A percentile compares a stretch with the other conserved stretches of the same genome.
These are phyloP conservation scores for Kluyveromyces sp. DNA, from an alignment of 1,139 yeast species.

Conservation along the genomic window DNA sequence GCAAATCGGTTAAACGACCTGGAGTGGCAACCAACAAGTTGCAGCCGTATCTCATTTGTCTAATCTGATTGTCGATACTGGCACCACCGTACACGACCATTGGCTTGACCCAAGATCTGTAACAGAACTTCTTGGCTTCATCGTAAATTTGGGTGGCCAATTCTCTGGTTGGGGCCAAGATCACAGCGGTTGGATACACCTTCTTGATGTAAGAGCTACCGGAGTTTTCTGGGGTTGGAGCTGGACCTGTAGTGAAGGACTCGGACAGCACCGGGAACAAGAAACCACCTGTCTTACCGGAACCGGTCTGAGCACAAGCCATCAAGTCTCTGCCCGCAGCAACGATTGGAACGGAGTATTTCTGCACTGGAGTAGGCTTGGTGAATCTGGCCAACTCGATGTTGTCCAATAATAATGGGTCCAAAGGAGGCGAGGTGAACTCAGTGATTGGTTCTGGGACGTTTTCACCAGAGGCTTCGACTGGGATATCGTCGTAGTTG, in stretches of 20 bases:
- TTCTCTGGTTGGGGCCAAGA: conserved; percentile 98
- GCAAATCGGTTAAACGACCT: conserved; percentile 93
- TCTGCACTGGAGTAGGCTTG: conserved; percentile 97
- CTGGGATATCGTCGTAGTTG: conserved; percentile 97
- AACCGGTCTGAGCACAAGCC: conserved; percentile 99
- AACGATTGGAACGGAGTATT: conserved; percentile 95
- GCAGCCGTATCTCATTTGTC: conserved; percentile 89
- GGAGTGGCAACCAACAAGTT: conserved; percentile 97
- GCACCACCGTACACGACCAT: conserved; percentile 99
- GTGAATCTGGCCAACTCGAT: conserved; percentile 82
- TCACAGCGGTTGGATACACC: conserved; percentile 90
- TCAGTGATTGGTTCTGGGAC: conserved; percentile 90
- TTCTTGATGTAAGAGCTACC: conserved; percentile 56
- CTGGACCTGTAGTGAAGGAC: conserved; percentile 85
- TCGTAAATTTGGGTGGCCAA: conserved; percentile 94
- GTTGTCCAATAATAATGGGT: conserved; percentile 77
- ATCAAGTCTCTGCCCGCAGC: conserved; percentile 93
- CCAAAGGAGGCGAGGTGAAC: conserved; percentile 91
- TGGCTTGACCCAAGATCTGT: conserved; percentile 98
- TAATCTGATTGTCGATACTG: conserved; percentile 79
- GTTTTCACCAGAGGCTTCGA: conserved; percentile 91
- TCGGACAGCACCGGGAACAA: conserved; percentile 95
- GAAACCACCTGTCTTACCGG: conserved; percentile 99
- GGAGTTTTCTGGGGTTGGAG: conserved; percentile 44
- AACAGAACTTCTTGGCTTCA: conserved; percentile 91